Evolutionary conservation across 306 rosid genomes (phyloP), one percentile per base, ranked within the genome.

Genomic region (Quercus glauca): DNA sequence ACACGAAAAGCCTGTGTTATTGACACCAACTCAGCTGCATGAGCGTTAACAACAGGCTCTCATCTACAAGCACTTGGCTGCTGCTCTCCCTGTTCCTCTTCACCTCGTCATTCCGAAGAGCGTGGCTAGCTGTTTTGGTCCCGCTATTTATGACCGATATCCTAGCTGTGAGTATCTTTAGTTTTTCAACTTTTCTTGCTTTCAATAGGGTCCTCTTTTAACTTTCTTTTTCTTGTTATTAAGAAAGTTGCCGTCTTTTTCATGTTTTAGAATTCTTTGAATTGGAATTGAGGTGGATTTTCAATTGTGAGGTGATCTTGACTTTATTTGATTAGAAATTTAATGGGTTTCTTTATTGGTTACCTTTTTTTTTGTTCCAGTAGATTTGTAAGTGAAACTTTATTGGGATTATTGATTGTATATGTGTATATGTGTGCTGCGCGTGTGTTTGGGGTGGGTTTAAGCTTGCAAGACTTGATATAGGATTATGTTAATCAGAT

Each of bases 21-120:
- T 91, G 41, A 87, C 97, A 14, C 76, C 77, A 61, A 79, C 78
- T 56, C 97, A 92, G 84, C 82, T 80, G 89, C 77, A 81, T 58
- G 97, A 94, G 86, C 87, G 92, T 76, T 73, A 82, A 11, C 87
- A 79, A 31, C 97, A 94, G 85, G 73, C 85, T 77, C 71, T 83
- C 73, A 89, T 92, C 79, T 87, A 85, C 81, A 88, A 83, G 77
- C 87, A 88, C 49, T 73, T 94, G 61, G 86, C 64, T 0, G 76
- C 74, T 74, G 88, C 88, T 9, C 60, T 86, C 26, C 86, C 88
- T 75, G 86, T 89, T 73, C 97, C 97, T 74, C 59, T 76, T 5
- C 84, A 86, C 58, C 91, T 89, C 67, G 79, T 85, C 70, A 71
- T 80, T 71, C 91, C 91, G 89, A 78, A 55, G 69, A 86, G 83